Conservation (phyloP, 306 rosid genomes). For the Amphicarpaea edgeworthii region DNA sequence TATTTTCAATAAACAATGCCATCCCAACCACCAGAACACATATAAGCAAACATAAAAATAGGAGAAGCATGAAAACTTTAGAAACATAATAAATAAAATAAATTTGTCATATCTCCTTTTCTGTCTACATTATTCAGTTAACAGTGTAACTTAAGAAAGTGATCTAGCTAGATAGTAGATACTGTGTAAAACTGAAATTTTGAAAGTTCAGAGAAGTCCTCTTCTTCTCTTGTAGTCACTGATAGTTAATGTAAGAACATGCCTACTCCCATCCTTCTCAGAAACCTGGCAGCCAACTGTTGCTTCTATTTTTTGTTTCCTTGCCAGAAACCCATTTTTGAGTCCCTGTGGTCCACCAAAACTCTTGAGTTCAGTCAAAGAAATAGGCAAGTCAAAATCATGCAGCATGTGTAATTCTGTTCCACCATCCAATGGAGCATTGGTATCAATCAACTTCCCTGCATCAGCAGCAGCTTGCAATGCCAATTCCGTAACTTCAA, state of each 20-base stretch:
- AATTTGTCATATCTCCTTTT: slow-evolving; percentile 1
- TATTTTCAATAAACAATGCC: slow-evolving; percentile 26
- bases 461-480: slow-evolving; percentile 67
- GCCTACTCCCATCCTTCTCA: slow-evolving; percentile 59
- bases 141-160: not conserved
- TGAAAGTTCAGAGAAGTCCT: slow-evolving; percentile 60
- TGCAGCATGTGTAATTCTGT: slow-evolving; percentile 59
- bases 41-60: not conserved
- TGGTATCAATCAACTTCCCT: slow-evolving; percentile 67
- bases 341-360: slow-evolving; percentile 62
- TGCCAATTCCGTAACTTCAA: slow-evolving; percentile 53
- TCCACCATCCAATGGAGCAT: slow-evolving; percentile 62
- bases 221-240: slow-evolving; percentile 75
- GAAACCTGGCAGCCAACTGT: slow-evolving; percentile 57
- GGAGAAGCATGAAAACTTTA: not conserved
- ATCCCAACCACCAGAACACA: slow-evolving; percentile 31
- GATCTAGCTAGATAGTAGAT: not conserved
- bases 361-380: slow-evolving; percentile 57
- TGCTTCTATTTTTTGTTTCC: slow-evolving; percentile 73
- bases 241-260: slow-evolving; percentile 56
- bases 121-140: slow-evolving; percentile 12
- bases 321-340: slow-evolving; percentile 53
- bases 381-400: slow-evolving; percentile 64
- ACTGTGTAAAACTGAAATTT: slow-evolving; percentile 16
- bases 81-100: slow-evolving; percentile 7